Base-by-base conservation (phyloP, 441 rosid genomes). In the Adansonia grandidieri region DNA sequence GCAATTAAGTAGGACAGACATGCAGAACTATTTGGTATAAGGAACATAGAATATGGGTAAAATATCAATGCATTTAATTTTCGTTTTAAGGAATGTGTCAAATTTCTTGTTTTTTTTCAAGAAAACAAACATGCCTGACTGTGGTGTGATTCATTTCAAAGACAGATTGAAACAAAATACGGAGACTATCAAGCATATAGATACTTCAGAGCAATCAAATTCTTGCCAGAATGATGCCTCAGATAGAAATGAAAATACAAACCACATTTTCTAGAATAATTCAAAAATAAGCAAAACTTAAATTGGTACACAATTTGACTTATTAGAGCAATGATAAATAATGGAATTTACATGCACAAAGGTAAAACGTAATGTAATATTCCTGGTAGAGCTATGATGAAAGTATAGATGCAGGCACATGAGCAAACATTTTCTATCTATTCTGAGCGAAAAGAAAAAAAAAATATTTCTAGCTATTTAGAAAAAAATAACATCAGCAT, bases 201-300 rank as follows among this genome's bases (percentile, higher is more conserved):
- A 13, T 13, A 22, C 71, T 44, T 66, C 53, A 66, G 47, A 66
- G 28, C 40, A 69, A 69, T 69, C 73, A 47, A 69, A 69, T 69
- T 20, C 73, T 5, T 47, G 57, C 17, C 37, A 47, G 54, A 47
- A 47, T 47, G 56, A 67, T 44, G 2, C 42, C 57, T 47, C 2
- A 67, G 13, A 67, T 44, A 44, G 15, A 44, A 17, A 67, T 67
- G 8, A 19, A 15, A 44, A 44, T 44, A 44, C 9, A 14, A 19
- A 19, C 28, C 28, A 67, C 6, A 14, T 40, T 47, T 47, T 20
- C 57, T 11, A 22, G 19, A 69, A 47, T 20, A 19, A 20, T 17
- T 24, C 10, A 4, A 9, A 9, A 58, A 58, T 8, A 7, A 56
- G 9, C 40, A 50, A 50, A 17, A 20, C 32, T 19, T 20, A 67